Evolutionary conservation across 2,329 filamentous ascomycete genomes (phyloP), one percentile per base, ranked within the genome.

Genomic region (Helotiales sp.): DNA sequence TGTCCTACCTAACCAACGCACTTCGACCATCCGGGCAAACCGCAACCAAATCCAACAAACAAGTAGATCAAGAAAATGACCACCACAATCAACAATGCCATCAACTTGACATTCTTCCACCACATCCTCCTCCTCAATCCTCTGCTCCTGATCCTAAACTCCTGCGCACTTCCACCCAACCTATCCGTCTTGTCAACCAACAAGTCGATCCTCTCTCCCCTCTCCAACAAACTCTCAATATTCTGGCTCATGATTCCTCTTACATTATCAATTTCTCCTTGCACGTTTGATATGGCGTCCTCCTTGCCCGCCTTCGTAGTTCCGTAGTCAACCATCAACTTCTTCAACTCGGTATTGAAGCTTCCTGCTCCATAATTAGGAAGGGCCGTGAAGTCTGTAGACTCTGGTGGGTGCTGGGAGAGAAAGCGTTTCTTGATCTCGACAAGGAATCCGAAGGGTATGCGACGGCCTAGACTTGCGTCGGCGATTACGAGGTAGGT

Each of bases 71-170:
- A 75, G 69, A 90, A 90, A 8, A 90, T 73, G 22, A 95, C 75
- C 1, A 93, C 91, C 44, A 97, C 70, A 3, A 75, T 79, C 61
- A 93, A 71, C 66, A 99, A 74, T 6, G 84, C 87, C 92, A 98
- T 96, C 66, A 99, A 76, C 78, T 96, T 96, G 46, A 96, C 83
- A 73, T 99, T 98, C 86, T 98, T 98, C 93, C 93, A 98, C 95
- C 95, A 99, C 95, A 99, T 98, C 75, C 88, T 84, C 71, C 96
- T 83, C 77, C 95, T 90, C 67, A 99, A 74, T 1, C 91, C 92
- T 25, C 92, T 80, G 72, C 90, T 96, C 66, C 93, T 82, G 17
- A 98, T 87, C 52, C 95, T 81, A 72, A 99, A 99, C 72, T 99
- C 95, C 67, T 88, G 81, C 53, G 95, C 92, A 72, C 86, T 95